Evolutionary conservation across 805 yeast species (phyloP).

Genomic region (Candida alai): DNA sequence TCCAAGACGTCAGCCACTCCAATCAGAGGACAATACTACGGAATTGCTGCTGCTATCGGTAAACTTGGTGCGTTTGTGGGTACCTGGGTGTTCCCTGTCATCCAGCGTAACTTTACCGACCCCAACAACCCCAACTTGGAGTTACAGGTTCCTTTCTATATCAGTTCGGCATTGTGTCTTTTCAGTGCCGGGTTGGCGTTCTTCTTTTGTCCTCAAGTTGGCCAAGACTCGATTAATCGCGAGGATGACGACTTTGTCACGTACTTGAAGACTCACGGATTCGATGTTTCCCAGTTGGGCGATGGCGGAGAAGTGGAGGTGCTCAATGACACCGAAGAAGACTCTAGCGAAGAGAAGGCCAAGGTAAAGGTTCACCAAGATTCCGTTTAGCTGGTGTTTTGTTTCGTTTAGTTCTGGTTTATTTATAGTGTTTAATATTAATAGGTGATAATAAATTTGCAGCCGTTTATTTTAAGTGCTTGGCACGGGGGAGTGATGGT

Average conservation of each 20-base stretch:
- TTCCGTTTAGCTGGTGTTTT: background rate
- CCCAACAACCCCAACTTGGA: slow-evolving; percentile 41
- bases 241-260: slow-evolving; percentile 73
- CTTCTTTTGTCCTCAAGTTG: slow-evolving; percentile 74
- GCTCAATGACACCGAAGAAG: slow-evolving; percentile 1
- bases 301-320: slow-evolving; percentile 14
- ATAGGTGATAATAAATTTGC: too few relatives aligned
- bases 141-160: slow-evolving; percentile 74
- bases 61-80: slow-evolving; percentile 93
- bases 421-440: background rate
- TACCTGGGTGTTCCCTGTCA: slow-evolving; percentile 81
- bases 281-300: slow-evolving; percentile 61
- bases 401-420: background rate
- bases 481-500: too few relatives aligned
- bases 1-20: slow-evolving; percentile 84
- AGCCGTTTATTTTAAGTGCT: too few relatives aligned
- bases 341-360: background rate
- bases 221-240: slow-evolving; percentile 73
- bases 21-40: slow-evolving; percentile 86
- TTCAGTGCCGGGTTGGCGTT: slow-evolving; percentile 67
- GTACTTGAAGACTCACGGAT: slow-evolving; percentile 64
- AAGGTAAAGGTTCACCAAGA: background rate
- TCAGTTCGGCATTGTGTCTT: slow-evolving; percentile 72
- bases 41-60: slow-evolving; percentile 87
- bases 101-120: slow-evolving; percentile 53